A percentile compares a stretch with the other conserved stretches of the same genome.
Conservation (phyloP, 768 basidiomycete species). For the Lactifluus echinatus region DNA sequence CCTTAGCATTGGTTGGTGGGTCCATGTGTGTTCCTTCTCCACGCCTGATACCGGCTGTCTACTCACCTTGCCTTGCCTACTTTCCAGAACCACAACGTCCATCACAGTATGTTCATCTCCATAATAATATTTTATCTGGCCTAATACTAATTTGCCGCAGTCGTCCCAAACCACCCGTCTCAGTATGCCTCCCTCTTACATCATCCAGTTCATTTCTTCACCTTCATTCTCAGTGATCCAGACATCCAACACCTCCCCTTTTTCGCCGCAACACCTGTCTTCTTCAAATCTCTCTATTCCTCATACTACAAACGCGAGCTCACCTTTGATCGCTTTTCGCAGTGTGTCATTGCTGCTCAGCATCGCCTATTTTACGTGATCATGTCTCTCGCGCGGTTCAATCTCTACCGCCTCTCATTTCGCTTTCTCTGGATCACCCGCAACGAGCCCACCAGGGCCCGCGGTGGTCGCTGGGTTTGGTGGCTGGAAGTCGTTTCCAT, state of each 20-base stretch:
- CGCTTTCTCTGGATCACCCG: conserved; percentile 57
- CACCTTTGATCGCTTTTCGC: conserved; percentile 63
- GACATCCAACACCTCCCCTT: conserved; percentile 89
- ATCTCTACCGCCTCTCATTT: conserved; percentile 88
- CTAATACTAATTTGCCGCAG: conserved; percentile 32
- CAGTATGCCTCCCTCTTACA: conserved; percentile 47
- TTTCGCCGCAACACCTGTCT: conserved; percentile 84
- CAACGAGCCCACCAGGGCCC: conserved; percentile 51
- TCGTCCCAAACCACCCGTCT: conserved; percentile 94
- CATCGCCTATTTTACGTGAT: conserved; percentile 91
- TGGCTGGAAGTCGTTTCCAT: conserved; percentile 68
- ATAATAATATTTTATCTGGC: background rate
- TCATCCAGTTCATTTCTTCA: conserved; percentile 5
- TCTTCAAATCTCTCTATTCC: conserved; percentile 81
- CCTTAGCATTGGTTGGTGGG: conserved; percentile 97
- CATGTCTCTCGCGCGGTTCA: conserved; percentile 87
- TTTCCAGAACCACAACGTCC: conserved; percentile 83
- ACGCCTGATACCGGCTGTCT: background rate
- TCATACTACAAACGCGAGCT: conserved; percentile 91
- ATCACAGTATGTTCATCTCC: conserved; percentile 67
- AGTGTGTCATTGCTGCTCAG: conserved; percentile 62
- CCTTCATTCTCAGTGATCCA: conserved; percentile 48
- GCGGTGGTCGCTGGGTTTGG: conserved; percentile 72
- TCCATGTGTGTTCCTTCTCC: conserved; percentile 59
- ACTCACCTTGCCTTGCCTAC: background rate